Evolutionary conservation across 106 monocot species (phyloP), one percentile per base, ranked within the genome.

Genomic region (Chionographis japonica): DNA sequence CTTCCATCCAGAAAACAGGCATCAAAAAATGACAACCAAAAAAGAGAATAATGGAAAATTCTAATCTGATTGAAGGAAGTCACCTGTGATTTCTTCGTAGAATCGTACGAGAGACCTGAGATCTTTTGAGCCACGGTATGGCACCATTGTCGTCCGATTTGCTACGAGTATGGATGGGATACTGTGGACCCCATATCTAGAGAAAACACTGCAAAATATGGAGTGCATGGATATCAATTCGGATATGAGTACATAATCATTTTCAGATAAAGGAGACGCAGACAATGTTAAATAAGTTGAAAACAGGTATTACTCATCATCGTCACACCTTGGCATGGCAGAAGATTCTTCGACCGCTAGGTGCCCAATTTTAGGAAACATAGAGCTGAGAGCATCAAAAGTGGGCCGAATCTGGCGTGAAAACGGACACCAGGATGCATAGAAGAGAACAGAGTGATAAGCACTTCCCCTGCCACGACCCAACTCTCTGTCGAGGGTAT

Each of bases 171-270:
- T 57, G 69, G 95, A 53, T 40, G 95, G 95, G 69, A 97, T 80
- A 16, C 92, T 81, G 55, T 74, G 92, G 71, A 92, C 68, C 3
- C 92, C 89, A 74, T 89, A 87, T 73, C 89, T 86, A 60, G 95
- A 89, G 63, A 89, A 82, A 42, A 89, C 49, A 70, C 95, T 97
- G 79, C 52, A 88, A 17, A 60, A 63, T 50, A 79, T 54, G 4
- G 20, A 3, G 37, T 35, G 12, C 12, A 56, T 27, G 54, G 18
- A 52, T 41, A 4, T 12, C 52, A 35, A 51, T 10, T 10, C 46
- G 3, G 9, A 19, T 4, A 56, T 3, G 17, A 17, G 56, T n/a
- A 10, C 16, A 8, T 59, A 11, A 7, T 27, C 40, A 54, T 40
- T 8, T 16, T 62, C 15, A 13, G 40, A 40, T 2, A 36, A 56